A percentile compares a stretch with the other conserved stretches of the same genome.
Evolutionary conservation across 148 eudicot genomes (phyloP).

Genomic region (Chenopodium suecicum): DNA sequence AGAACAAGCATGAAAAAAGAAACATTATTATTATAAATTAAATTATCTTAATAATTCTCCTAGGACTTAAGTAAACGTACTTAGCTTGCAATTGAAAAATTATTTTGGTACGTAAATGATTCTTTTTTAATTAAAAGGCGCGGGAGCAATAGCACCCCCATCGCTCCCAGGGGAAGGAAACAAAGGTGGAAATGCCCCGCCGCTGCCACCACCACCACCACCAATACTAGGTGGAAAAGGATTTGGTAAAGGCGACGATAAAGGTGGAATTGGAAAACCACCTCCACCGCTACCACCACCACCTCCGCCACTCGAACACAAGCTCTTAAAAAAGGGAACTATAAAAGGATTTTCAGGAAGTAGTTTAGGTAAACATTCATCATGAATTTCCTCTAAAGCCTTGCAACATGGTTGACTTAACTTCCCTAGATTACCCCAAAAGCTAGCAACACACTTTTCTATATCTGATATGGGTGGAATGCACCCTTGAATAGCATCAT

Average conservation of each 20-base stretch:
- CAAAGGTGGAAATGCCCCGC: background rate
- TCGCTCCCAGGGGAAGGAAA: background rate
- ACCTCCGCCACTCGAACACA: background rate
- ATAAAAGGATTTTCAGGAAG: background rate
- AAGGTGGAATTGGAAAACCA: background rate
- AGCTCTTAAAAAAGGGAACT: background rate
- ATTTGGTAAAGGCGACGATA: background rate
- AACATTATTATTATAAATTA: no score
- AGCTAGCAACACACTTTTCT: background rate
- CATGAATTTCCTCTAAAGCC: background rate
- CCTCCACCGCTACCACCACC: background rate
- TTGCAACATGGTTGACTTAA: conserved; percentile 9
- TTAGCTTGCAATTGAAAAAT: no score
- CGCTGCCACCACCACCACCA: background rate
- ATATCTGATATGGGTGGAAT: background rate
- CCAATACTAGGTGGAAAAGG: background rate
- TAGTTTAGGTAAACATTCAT: background rate
- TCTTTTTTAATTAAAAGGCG: background rate
- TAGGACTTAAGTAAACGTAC: no score
- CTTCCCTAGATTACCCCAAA: conserved; percentile 5
- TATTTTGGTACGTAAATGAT: background rate
- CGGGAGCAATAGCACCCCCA: background rate
- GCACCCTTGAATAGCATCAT: background rate
- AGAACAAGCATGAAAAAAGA: no score
- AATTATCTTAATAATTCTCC: no score